Evolutionary conservation across 345 rosid genomes (phyloP).

Genomic region (Cardamine resedifolia): DNA sequence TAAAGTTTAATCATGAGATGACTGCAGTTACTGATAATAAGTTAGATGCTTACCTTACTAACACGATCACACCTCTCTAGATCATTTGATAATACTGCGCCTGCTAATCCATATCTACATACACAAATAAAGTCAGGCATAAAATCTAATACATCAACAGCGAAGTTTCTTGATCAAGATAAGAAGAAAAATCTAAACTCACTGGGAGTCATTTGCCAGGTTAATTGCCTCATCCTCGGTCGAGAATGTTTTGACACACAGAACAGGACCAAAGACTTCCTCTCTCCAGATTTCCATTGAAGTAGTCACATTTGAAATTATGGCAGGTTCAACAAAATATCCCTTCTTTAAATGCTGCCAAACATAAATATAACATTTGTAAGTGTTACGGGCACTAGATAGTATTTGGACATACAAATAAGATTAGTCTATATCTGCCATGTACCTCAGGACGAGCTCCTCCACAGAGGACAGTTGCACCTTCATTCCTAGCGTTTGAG

Average conservation of each 20-base stretch:
- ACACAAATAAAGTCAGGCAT: slow-evolving; percentile 23
- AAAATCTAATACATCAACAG: slow-evolving; percentile 1
- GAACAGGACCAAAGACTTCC: slow-evolving; percentile 97
- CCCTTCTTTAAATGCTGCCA: slow-evolving; percentile 81
- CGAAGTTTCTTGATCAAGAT: slow-evolving; percentile 3
- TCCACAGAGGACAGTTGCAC: slow-evolving; percentile 80
- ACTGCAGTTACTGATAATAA: background rate
- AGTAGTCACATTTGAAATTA: slow-evolving; percentile 69
- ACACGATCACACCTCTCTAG: slow-evolving; percentile 91
- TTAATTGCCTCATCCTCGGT: slow-evolving; percentile 95
- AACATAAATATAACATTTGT: slow-evolving; percentile 20
- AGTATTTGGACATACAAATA: slow-evolving; percentile 11
- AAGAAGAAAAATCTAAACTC: slow-evolving; percentile 40
- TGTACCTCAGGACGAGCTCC: slow-evolving; percentile 81
- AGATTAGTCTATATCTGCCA: slow-evolving; percentile 8
- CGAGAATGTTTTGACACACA: slow-evolving; percentile 83
- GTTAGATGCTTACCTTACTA: slow-evolving; percentile 61
- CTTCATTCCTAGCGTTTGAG: slow-evolving; percentile 84
- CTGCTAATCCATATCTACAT: slow-evolving; percentile 73
- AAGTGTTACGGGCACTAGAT: background rate
- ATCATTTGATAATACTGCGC: slow-evolving; percentile 89
- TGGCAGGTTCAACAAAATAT: slow-evolving; percentile 78
- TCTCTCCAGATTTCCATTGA: slow-evolving; percentile 99
- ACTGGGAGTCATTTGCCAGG: slow-evolving; percentile 91
- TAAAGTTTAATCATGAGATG: background rate